phyloP scores from a whole-genome alignment of 1,139 yeast genomes.

The Yamadazyma oceani region DNA sequence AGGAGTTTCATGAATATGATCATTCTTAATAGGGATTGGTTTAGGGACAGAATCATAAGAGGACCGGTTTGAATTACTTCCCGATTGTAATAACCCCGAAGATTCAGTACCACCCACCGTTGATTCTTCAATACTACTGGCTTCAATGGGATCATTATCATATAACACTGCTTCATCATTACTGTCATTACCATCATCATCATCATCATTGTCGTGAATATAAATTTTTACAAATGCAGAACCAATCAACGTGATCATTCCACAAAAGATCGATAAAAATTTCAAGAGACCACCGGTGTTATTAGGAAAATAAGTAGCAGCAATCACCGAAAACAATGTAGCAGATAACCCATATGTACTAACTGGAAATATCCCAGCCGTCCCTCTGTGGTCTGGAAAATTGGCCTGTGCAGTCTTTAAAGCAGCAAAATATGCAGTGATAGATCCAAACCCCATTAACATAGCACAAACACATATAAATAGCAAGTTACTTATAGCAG shows the following conservation, averaged over 20 bases:
- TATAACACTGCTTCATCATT: not conserved
- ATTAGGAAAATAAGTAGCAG: conserved; percentile 45
- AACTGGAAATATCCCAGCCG: conserved; percentile 66
- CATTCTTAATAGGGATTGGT: not conserved
- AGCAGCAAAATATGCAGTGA: conserved; percentile 62
- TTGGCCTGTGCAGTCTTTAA: conserved; percentile 69
- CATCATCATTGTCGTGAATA: conserved; percentile 22
- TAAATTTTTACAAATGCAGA: conserved; percentile 39
- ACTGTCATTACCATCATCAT: conserved; percentile 19
- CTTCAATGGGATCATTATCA: not conserved
- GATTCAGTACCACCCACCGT: not conserved
- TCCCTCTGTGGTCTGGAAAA: conserved; percentile 68
- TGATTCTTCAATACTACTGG: not conserved
- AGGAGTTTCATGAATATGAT: conserved; percentile 1
- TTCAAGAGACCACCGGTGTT: conserved; percentile 42
- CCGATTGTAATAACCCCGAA: not conserved
- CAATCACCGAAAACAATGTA: conserved; percentile 42
- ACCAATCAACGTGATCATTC: conserved; percentile 35
- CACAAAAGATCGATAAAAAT: conserved; percentile 40
- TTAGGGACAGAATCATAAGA: not conserved
- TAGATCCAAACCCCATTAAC: conserved; percentile 62
- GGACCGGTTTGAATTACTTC: not conserved
- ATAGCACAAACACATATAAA: conserved; percentile 41
- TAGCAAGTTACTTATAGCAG: conserved; percentile 22
- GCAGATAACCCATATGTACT: conserved; percentile 56